phyloP scores from a whole-genome alignment of 163 green algal genomes.

The Prototheca wickerhamii region DNA sequence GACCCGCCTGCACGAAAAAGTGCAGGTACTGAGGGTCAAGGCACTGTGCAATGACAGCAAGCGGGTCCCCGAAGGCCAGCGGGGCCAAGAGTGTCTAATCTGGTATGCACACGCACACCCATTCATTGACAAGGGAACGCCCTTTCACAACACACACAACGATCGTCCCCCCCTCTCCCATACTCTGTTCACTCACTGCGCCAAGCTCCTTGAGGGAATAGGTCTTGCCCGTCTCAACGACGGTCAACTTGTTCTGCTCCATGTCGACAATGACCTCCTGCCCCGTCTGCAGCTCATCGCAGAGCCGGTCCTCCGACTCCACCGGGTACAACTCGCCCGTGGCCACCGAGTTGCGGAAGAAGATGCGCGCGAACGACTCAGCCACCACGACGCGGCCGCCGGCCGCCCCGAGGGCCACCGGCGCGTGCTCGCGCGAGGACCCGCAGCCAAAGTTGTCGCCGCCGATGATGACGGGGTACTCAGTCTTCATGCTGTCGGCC shows the following conservation, averaged over 20 bases:
- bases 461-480: constrained; percentile 86
- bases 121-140: background rate
- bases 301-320: constrained; percentile 72
- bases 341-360: constrained; percentile 95
- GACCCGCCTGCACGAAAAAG: constrained; percentile 62
- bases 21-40: too few species aligned
- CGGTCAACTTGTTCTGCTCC: constrained; percentile 71
- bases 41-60: too few species aligned
- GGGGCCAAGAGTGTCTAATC: too few species aligned
- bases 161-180: too few species aligned
- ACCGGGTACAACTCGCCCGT: constrained; percentile 91
- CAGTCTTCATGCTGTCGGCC: constrained; percentile 82
- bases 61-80: too few species aligned
- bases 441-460: constrained; percentile 95
- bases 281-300: constrained; percentile 74
- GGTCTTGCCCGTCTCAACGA: constrained; percentile 67
- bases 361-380: constrained; percentile 92
- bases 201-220: constrained; percentile 61
- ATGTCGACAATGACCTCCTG: constrained; percentile 87
- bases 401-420: constrained; percentile 78
- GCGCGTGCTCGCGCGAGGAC: constrained; percentile 87
- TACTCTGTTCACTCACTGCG: constrained; percentile 50
- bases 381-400: constrained; percentile 75
- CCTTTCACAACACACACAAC: constrained; percentile 1
- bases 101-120: background rate